Percentiles rank a stretch among this genome's conserved stretches.
These are phyloP conservation scores for Echeveria elegans DNA, from an alignment of 164 flowering plant species.

Conservation along the genomic window DNA sequence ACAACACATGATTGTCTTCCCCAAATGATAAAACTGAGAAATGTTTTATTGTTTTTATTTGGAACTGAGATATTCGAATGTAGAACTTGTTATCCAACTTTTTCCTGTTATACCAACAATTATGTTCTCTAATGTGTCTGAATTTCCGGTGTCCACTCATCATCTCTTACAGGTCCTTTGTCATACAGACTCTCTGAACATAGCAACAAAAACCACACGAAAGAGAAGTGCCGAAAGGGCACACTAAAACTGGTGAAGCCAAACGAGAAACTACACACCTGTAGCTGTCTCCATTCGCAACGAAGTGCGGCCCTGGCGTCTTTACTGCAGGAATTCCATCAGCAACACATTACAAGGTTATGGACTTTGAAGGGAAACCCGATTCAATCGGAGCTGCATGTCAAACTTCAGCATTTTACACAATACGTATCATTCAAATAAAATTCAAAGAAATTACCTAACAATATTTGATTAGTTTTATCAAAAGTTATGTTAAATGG, in stretches of 20 bases:
- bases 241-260: neutral
- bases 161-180: neutral
- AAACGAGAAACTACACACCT: neutral
- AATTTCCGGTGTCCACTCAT: no score
- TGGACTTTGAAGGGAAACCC: conserved; percentile 1
- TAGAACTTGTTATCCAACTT: neutral
- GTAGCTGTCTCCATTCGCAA: neutral
- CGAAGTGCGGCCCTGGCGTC: neutral
- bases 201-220: neutral
- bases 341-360: conserved; percentile 3
- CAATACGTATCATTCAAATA: no score
- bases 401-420: neutral
- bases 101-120: neutral
- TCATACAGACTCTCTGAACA: neutral
- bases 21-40: neutral
- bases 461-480: no score
- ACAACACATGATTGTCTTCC: neutral
- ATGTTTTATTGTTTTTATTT: conserved; percentile 3
- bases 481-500: no score
- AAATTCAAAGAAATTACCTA: no score
- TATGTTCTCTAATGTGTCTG: neutral
- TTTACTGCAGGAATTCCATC: neutral
- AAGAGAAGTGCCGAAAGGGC: neutral
- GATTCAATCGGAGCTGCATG: conserved; percentile 9
- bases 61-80: neutral